Evolutionary conservation across 1,284 basidiomycete genomes (phyloP).

Genomic region (Ceratobasidium sp.): DNA sequence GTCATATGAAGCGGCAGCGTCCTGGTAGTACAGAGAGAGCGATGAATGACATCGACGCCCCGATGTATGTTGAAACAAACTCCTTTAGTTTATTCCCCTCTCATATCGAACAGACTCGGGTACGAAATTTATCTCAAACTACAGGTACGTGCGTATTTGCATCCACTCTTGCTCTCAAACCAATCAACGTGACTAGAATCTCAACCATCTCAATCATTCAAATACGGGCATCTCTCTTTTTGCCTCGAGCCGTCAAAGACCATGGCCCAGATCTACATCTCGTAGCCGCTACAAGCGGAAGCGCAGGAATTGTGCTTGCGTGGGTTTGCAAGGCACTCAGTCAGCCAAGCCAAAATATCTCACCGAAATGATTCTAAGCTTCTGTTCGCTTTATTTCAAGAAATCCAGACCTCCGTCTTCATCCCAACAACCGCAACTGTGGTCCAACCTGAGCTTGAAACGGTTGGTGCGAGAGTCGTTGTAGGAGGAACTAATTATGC

Average conservation of each 20-base stretch:
- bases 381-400: slow-evolving; percentile 48
- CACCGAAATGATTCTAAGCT: background rate
- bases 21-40: background rate
- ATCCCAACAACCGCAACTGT: slow-evolving; percentile 53
- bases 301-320: slow-evolving; percentile 75
- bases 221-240: slow-evolving; percentile 70
- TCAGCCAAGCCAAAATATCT: background rate
- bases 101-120: slow-evolving; percentile 61
- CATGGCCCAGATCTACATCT: slow-evolving; percentile 63
- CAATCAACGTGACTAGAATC: slow-evolving; percentile 55
- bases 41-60: background rate
- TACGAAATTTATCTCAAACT: slow-evolving; percentile 43
- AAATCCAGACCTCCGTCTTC: slow-evolving; percentile 67
- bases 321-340: slow-evolving; percentile 57
- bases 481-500: slow-evolving; percentile 63
- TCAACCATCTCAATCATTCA: slow-evolving; percentile 79
- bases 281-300: slow-evolving; percentile 73
- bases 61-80: slow-evolving; percentile 54
- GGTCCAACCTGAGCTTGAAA: slow-evolving; percentile 49
- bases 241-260: slow-evolving; percentile 57
- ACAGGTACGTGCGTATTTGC: background rate
- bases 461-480: slow-evolving; percentile 62
- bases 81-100: slow-evolving; percentile 64
- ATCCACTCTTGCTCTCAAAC: background rate
- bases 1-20: background rate